Conservation (phyloP, 192 early-diverging fungal genomes). For the Funneliformis geosporum region DNA sequence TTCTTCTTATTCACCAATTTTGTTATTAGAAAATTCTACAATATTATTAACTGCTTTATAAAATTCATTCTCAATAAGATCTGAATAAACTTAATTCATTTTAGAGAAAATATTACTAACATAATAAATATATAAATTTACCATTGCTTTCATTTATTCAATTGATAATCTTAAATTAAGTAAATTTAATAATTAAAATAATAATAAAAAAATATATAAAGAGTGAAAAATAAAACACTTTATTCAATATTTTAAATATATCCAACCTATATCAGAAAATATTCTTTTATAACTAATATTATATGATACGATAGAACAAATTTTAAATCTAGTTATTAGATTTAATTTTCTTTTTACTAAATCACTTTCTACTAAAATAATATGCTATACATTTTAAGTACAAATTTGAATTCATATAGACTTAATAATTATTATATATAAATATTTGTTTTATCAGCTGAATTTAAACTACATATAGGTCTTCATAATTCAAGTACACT, state of each 20-base stretch:
- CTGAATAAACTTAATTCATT: background rate
- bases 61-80: background rate
- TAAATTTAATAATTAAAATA: background rate
- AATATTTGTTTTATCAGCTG: too few relatives aligned
- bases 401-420: too few relatives aligned
- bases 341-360: too few relatives aligned
- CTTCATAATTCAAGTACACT: too few relatives aligned
- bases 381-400: too few relatives aligned
- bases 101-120: background rate
- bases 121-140: background rate
- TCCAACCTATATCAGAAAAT: background rate
- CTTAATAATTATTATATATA: too few relatives aligned
- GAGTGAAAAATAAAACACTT: background rate
- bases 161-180: background rate
- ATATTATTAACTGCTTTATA: background rate
- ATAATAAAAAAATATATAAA: background rate
- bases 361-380: too few relatives aligned
- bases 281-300: too few relatives aligned
- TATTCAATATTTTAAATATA: background rate
- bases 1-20: background rate
- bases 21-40: background rate
- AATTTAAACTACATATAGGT: too few relatives aligned
- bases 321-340: too few relatives aligned
- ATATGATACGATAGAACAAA: too few relatives aligned
- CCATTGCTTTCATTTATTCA: background rate